Base-by-base conservation (phyloP, 257 asterid genomes). In the Gardenia jasminoides region DNA sequence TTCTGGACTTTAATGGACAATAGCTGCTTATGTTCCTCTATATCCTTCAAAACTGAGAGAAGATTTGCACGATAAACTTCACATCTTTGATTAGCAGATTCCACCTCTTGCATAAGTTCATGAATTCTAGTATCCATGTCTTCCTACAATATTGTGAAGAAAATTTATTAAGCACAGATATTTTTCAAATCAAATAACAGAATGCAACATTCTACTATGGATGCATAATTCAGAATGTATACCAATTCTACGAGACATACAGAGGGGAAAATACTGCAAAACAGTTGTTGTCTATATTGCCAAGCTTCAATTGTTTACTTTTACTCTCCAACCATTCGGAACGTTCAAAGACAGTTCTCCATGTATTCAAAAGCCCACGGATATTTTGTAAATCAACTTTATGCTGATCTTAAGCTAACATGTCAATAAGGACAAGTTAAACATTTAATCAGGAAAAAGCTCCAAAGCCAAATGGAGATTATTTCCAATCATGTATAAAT, bases 11-110 rank as follows among this genome's bases (percentile, higher is more conserved):
- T 92, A 76, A 91, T 65, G 13, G 97, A 90, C 44, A 96, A 78
- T 41, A 89, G 91, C 69, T 89, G 98, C 80, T 92, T 96, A 81
- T 96, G 97, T 81, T 86, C 97, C 80, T 96, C 98, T 64, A 96
- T 82, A 82, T 96, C 97, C 92, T 90, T 92, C 89, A 96, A 80
- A 80, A 93, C 92, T 13, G 97, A 84, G 16, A 93, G 84, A 78
- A 96, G 92, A 83, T 91, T 96, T 33, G 89, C 83, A 36, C 91
- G 93, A 78, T 96, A 96, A 58, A 84, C 93, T 82, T 96, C 97
- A 84, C 97, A 91, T 79, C 89, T 93, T 71, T 83, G 86, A 83
- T 90, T 93, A 81, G 94, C 92, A 83, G 81, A 85, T 83, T 88
- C 96, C 81, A 96, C 82, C 81, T 92, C 96, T 68, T 62, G 65